Base-by-base conservation (phyloP, 176 grass and related monocot species). In the Raddia guianensis region DNA sequence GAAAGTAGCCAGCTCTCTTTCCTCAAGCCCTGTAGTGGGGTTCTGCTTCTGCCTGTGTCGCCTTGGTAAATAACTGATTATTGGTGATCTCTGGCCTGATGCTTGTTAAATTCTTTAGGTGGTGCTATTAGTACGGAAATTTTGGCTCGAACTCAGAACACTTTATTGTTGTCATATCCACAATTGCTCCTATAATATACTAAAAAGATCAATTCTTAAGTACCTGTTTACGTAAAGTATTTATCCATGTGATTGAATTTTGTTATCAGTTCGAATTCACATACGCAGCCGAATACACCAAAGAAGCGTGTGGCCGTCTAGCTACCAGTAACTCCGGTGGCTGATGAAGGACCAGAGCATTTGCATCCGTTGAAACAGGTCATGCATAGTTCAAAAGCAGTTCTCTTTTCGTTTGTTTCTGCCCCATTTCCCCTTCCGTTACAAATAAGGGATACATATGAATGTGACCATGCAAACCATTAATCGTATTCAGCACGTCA, bases 31-130 rank as follows among this genome's bases (percentile, higher is more conserved):
- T 7, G 43, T 27, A 68, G 34, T 27, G 6, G 49, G 64, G 43
- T 71, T 65, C 37, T 72, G 66, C 58, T 71, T 65, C 37, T 72
- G 66, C 58, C 72, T 10, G 14, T 66, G 37, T 49, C 58, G 2
- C 43, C 45, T 7, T 32, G 77, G 82, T 86, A 73, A 73, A 82
- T 89, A 76, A 66, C 77, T 72, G 56, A 89, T 72, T 73, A 89
- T 82, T 59, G 82, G 64, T 72, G 65, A 85, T 81, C n/a, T 59
- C 78, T 70, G 40, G 49, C 77, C 58, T 1, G 65, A 27, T 72
- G 51, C 71, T 65, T 75, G 62, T 79, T 78, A 68, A 44, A 65
- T 75, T 66, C 4, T 76, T 49, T 89, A 76, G 77, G n/a, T 81
- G 56, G 70, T 85, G 77, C 42, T 80, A 48, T 81, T 72, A 70